Evolutionary conservation across 1,284 basidiomycete species (phyloP).

Genomic region (Anthracocystis walkeri): DNA sequence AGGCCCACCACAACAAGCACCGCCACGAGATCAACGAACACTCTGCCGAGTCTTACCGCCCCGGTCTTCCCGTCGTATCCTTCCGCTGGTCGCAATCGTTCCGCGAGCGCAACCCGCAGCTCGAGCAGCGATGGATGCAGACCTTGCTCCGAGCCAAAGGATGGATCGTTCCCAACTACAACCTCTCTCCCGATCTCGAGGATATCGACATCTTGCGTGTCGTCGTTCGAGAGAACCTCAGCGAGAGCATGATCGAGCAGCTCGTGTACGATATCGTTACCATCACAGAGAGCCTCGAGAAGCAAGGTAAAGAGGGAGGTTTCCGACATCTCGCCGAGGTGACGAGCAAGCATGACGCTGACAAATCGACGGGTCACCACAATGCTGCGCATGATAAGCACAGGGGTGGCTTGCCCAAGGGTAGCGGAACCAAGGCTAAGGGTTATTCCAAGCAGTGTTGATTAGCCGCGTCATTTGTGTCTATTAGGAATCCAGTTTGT

Average conservation of each 20-base stretch:
- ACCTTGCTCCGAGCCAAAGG: conserved; percentile 80
- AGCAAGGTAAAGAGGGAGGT: conserved; percentile 31
- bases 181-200: conserved; percentile 56
- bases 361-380: conserved; percentile 16
- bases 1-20: background rate
- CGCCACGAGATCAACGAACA: conserved; percentile 59
- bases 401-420: conserved; percentile 41
- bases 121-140: conserved; percentile 88
- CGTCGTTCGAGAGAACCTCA: conserved; percentile 64
- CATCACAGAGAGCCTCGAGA: conserved; percentile 59
- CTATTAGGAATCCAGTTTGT: no score
- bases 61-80: conserved; percentile 88
- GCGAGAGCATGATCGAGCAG: conserved; percentile 64
- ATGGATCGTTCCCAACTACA: conserved; percentile 74
- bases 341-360: conserved; percentile 10
- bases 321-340: conserved; percentile 34
- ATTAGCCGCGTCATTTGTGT: conserved; percentile 2
- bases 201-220: conserved; percentile 65
- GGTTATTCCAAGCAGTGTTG: conserved; percentile 67
- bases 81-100: conserved; percentile 84
- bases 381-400: conserved; percentile 51
- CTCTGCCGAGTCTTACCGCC: conserved; percentile 75
- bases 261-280: conserved; percentile 65
- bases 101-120: conserved; percentile 53
- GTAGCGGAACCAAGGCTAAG: conserved; percentile 40